Base-by-base conservation (phyloP, 2,329 filamentous ascomycete genomes). In the Aschersonia sp. region DNA sequence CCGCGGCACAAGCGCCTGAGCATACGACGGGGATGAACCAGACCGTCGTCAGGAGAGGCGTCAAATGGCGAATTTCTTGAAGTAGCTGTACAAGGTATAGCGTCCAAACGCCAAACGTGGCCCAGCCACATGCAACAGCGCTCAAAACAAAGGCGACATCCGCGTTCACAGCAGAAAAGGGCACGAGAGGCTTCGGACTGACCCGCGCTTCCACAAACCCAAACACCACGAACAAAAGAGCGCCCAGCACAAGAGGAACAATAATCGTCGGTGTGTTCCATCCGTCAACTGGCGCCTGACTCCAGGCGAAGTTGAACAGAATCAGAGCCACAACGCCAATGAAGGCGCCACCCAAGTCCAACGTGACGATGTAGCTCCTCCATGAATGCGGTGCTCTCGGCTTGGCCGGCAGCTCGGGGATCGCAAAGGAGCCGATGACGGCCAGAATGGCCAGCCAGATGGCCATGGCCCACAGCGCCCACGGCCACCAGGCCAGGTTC, bases 291-390 rank as follows among this genome's bases (percentile, higher is more conserved):
- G 76, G 71, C 0, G 75, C 79, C 56, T 84, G 78, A 49, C 81
- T 83, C 76, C 77, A 83, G 0, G 79, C 75, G 53, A 84, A 76
- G 57, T 82, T 83, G 61, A 84, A 70, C 14, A 84, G 64, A 0
- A 81, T 66, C 30, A 84, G 63, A 0, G 71, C 72, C 0, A 66
- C 63, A 14, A 83, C 67, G 1, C 79, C 79, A 1, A 62, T 54
- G 1, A 62, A 32, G 0, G 63, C 64, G 1, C 68, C 69, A 0
- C 60, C 59, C 6, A 70, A 48, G 40, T 73, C 70, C 4, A 72
- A 58, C 9, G 61, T 58, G 1, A 51, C 48, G 4, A 62, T 45
- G 32, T 57, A 58, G 3, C 52, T 54, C 39, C 51, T 49, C 43
- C 48, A 47, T 2, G 46, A 47, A 6, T 49, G 48, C 4, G 50